Evolutionary conservation across 2,329 filamentous ascomycete species (phyloP), one percentile per base, ranked within the genome.

Genomic region (Zopfia rhizophila): DNA sequence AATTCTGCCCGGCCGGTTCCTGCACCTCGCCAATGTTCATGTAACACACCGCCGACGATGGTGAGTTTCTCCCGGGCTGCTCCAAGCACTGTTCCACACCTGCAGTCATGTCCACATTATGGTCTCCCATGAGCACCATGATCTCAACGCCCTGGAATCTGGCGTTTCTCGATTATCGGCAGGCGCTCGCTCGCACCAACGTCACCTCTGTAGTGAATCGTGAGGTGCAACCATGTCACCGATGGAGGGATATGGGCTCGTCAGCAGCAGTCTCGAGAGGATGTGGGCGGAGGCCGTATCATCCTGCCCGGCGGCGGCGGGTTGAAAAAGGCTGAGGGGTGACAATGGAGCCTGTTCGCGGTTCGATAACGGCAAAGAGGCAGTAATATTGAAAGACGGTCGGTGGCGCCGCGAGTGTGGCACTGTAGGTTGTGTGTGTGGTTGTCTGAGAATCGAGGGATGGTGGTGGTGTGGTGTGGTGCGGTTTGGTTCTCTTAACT

Each of bases 161-260:
- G 38, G 48, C 38, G 43, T 55, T 55, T 39, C 48, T 52, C 38
- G 24, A 31, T 31, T 33, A 21, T 45, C 36, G 39, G 47, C 31
- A 36, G 45, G 51, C 38, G 45, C 43, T 44, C 46, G 43, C 44
- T 53, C 29, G 51, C 52, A 49, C 51, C 55, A 45, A 42, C 51
- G 51, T 56, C 52, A 40, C 48, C 48, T 48, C 47, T 44, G 29
- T 23, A 18, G 31, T 66, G 51, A 68, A 51, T 47, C 51, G 43
- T 49, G 56, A 49, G 30, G 62, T 61, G 61, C 57, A 48, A 67
- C 57, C 68, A 71, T 71, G 57, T 58, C 64, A 67, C 46, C 35
- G 41, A 35, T 21, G 11, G 38, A 18, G 29, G n/a, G 22, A 25
- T 51, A 24, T 32, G 48, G 38, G 37, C 42, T 37, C 38, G 48